Conservation (phyloP, 2,329 filamentous ascomycete species). For the Xylariaceae sp. region DNA sequence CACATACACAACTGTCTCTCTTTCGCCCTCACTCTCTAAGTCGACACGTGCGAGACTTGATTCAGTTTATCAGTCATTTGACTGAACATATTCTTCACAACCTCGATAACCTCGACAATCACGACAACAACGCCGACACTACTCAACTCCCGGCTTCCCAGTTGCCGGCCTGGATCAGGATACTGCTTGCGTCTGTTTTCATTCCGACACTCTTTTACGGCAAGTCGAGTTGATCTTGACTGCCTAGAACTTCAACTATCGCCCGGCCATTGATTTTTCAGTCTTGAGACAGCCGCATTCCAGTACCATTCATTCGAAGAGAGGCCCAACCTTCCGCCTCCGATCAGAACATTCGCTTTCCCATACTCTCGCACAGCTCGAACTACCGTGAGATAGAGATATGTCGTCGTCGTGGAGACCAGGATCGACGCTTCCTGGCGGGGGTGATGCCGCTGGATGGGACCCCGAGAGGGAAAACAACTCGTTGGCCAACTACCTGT, state of each 20-base stretch:
- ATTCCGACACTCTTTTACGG: constrained; percentile 14
- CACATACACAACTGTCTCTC: not conserved
- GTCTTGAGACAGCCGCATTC: constrained; percentile 9
- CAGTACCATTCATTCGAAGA: constrained; percentile 1
- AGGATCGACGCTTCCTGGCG: constrained; percentile 11
- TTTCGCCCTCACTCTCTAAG: not conserved
- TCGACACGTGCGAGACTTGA: not conserved
- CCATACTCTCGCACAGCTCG: not conserved
- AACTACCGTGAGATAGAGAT: constrained; percentile 5
- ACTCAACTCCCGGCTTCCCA: constrained; percentile 3
- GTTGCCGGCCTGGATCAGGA: constrained; percentile 29
- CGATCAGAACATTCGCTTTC: not conserved
- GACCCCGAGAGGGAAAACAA: constrained; percentile 42
- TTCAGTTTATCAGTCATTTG: constrained; percentile 2
- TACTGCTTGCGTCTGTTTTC: constrained; percentile 6
- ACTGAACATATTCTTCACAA: constrained; percentile 1
- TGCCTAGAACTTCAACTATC: constrained; percentile 6
- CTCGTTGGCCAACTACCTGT: constrained; percentile 54
- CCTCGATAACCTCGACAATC: not conserved
- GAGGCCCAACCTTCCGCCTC: not conserved
- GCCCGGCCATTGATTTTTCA: constrained; percentile 9
- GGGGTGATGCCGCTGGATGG: constrained; percentile 30
- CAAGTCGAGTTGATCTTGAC: constrained; percentile 25
- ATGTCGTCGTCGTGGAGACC: constrained; percentile 15
- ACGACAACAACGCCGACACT: not conserved